A percentile compares a stretch with the other conserved stretches of the same genome.
These are phyloP conservation scores for Parafenestella ontariensis DNA, from an alignment of 2,329 filamentous ascomycete species.

Conservation along the genomic window DNA sequence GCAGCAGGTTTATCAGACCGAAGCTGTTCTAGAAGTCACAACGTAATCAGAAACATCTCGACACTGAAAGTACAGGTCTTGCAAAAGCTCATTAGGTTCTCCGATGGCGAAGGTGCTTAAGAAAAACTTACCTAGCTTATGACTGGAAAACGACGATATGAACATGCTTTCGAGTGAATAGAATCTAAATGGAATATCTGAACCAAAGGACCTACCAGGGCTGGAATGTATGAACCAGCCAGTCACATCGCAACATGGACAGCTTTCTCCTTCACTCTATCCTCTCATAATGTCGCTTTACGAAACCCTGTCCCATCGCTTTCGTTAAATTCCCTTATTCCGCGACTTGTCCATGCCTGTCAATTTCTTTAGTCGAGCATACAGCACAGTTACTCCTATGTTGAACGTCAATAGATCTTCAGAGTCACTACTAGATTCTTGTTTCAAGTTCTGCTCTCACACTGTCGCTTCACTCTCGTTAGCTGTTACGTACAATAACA, in stretches of 20 bases:
- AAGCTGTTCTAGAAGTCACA: too few species aligned
- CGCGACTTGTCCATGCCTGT: background rate
- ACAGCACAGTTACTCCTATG: background rate
- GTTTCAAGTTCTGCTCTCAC: background rate
- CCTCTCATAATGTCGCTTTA: background rate
- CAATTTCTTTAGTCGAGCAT: background rate
- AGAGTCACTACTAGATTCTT: background rate
- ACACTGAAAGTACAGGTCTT: too few species aligned
- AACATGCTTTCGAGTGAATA: background rate
- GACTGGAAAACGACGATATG: background rate
- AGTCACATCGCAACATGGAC: background rate
- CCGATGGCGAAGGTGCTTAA: too few species aligned
- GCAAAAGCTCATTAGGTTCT: too few species aligned
- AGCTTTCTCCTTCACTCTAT: background rate
- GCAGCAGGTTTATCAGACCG: too few species aligned
- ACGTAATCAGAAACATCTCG: too few species aligned
- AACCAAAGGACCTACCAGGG: background rate
- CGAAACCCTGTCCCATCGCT: background rate
- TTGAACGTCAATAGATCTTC: background rate
- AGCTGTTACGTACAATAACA: conserved; percentile 2
- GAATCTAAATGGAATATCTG: background rate
- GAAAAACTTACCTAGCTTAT: too few species aligned
- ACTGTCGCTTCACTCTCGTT: conserved; percentile 6
- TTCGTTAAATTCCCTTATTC: background rate
- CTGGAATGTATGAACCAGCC: background rate